Base-by-base conservation (phyloP, 192 early-diverging fungal genomes). In the Coemansia sp. region DNA sequence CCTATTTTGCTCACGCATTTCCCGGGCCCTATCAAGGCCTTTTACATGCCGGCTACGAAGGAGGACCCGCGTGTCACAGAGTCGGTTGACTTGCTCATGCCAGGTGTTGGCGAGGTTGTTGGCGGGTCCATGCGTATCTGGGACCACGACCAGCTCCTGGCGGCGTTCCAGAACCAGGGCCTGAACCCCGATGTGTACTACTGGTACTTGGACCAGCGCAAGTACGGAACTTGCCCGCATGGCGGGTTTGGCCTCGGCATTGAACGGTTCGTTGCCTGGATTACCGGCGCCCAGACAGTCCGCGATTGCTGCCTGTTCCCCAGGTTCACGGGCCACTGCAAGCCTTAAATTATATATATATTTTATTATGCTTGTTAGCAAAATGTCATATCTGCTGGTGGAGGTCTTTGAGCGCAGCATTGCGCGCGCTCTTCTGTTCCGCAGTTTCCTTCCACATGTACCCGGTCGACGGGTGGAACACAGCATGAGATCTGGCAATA, bases 141-240 rank as follows among this genome's bases (percentile, higher is more conserved):
- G 54, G 89, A 96, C 77, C 82, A 93, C 73, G 82, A 85, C 12
- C 90, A 92, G 73, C 85, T 97, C 38, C 76, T 93, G 64, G 89
- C 84, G 11, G 96, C 88, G 14, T 96, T 94, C 84, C 84, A 87
- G 81, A 89, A 94, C 36, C 94, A 97, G 80, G 93, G 93, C 19
- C 91, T 99, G 62, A 93, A 98, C 74, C 91, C 96, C 19, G 71
- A 82, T 3, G 94, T 96, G 25, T 99, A 99, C 88, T 98, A 98
- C 87, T 99, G 98, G 98, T 93, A 90, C 85, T 95, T 96, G 41
- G 98, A 99, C 62, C 98, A 98, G 86, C 93, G 98, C 84, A 98
- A 98, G 87, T 99, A 95, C 79, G 97, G 98, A 40, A 91, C 95
- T 19, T 89, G 88, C 67, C 94, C 96, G 64, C 96, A 98, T 65